phyloP scores from a whole-genome alignment of 176 grass and related monocot species.

The Ensete ventricosum region DNA sequence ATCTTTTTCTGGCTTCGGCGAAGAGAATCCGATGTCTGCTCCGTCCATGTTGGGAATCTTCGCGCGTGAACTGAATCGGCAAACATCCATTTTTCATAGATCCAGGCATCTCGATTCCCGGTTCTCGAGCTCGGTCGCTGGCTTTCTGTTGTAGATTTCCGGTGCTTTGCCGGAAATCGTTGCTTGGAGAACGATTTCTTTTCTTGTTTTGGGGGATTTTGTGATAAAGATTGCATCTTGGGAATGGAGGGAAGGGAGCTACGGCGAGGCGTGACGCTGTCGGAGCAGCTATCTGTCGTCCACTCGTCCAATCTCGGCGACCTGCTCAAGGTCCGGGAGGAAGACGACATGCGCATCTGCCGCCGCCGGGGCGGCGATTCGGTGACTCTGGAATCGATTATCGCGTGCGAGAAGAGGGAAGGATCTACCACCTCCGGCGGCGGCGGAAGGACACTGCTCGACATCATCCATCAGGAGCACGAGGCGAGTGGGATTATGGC shows the following conservation, averaged over 20 bases:
- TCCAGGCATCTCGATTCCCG: neutral
- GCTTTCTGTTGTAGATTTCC: neutral
- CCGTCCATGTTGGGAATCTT: neutral
- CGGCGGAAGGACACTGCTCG: slow-evolving; percentile 25
- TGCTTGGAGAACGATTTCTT: neutral
- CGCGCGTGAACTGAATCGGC: neutral
- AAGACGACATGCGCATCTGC: slow-evolving; percentile 11
- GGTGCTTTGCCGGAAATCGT: neutral
- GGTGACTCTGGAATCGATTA: neutral
- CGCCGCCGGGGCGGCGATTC: neutral
- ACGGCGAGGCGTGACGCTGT: slow-evolving; percentile 53
- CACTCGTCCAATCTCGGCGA: slow-evolving; percentile 35
- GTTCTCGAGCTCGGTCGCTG: neutral
- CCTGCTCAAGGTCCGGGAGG: slow-evolving; percentile 29
- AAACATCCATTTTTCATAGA: neutral
- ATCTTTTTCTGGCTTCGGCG: neutral
- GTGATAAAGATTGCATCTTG: neutral
- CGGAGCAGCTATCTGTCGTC: slow-evolving; percentile 49
- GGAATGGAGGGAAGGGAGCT: slow-evolving; percentile 36
- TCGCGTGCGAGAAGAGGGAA: slow-evolving; percentile 5
- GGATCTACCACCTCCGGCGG: neutral
- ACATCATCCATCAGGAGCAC: slow-evolving; percentile 30
- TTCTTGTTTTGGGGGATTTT: neutral
- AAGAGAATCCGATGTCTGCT: neutral
- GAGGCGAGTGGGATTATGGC: slow-evolving; percentile 20